Base-by-base conservation (phyloP, 768 basidiomycete species). In the Cantharellus anzutake region DNA sequence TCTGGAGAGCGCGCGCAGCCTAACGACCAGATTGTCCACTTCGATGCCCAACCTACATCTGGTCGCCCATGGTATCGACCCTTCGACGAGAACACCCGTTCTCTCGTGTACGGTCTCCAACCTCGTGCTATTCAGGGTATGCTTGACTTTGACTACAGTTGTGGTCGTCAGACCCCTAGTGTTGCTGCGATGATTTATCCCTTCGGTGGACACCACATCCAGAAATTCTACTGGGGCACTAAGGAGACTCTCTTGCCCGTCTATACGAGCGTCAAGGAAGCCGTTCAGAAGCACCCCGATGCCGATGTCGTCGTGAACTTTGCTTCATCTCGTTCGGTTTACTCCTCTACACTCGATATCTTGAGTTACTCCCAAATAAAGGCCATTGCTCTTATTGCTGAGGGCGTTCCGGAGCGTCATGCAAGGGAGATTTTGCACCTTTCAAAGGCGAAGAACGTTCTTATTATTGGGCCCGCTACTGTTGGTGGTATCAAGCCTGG, bases 181-280 rank as follows among this genome's bases (percentile, higher is more conserved):
- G 96, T 98, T 64, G 93, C 96, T 38, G 96, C 96, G 42, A 99
- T 98, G 94, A 96, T 99, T 70, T 99, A 99, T 72, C 96, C 94
- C 70, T 99, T 99, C 73, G 96, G 94, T 68, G 94, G 94, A 20
- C 94, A 98, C 75, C 96, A 98, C 75, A 96, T 97, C 72, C 96
- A 99, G 75, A 99, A 99, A 76, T 97, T 99, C 81, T 98, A 99
- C 80, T 98, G 96, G 96, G 96, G 96, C 60, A 98, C 96, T 44
- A 91, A 89, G 76, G 96, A 98, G 78, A 94, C 94, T 2, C 84
- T 99, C 55, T 82, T 99, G 42, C 96, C 96, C 57, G 94, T 99
- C 50, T 99, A 96, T 77, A 94, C 93, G 20, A 81, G 81, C 59
- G 78, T 96, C 65, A 80, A 80, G 59, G 94, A 97, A 68, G 94